A percentile compares a stretch with the other conserved stretches of the same genome.
phyloP scores from a whole-genome alignment of 176 grass and related monocot genomes.

The Phoenix dactylifera region DNA sequence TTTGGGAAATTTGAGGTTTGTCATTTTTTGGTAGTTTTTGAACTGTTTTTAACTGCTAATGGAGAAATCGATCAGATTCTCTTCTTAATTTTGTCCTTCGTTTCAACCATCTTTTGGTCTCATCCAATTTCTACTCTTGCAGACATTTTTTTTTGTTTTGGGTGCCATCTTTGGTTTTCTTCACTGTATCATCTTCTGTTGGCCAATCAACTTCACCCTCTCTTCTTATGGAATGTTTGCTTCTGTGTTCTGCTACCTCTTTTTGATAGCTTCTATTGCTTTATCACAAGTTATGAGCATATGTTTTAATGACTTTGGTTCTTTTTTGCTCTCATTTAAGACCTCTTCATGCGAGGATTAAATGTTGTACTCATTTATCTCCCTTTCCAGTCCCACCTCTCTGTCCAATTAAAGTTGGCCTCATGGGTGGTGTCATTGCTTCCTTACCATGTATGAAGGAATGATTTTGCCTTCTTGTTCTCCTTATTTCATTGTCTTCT shows the following conservation, averaged over 20 bases:
- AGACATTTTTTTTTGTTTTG: no score
- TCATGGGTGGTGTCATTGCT: background rate
- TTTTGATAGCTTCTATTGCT: background rate
- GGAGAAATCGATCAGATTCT: no score
- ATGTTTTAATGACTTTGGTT: background rate
- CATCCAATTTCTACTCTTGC: no score
- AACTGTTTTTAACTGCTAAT: no score
- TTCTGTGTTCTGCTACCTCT: no score
- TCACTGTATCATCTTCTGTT: background rate
- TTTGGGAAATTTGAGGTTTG: no score
- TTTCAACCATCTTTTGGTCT: no score
- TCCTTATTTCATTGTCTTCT: no score
- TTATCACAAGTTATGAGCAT: background rate
- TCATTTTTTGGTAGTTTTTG: no score
- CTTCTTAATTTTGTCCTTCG: no score
- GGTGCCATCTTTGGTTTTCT: background rate
- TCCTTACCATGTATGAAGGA: background rate
- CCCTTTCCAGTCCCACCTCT: background rate
- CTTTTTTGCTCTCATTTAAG: constrained; percentile 7
- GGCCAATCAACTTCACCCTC: constrained; percentile 1
- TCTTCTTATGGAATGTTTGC: no score
- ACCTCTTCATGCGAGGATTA: constrained; percentile 9
- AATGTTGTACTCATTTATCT: constrained; percentile 7
- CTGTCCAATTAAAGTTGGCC: background rate
- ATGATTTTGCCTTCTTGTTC: no score